Conservation (phyloP, 305 asterid genomes). For the Andrographis paniculata region DNA sequence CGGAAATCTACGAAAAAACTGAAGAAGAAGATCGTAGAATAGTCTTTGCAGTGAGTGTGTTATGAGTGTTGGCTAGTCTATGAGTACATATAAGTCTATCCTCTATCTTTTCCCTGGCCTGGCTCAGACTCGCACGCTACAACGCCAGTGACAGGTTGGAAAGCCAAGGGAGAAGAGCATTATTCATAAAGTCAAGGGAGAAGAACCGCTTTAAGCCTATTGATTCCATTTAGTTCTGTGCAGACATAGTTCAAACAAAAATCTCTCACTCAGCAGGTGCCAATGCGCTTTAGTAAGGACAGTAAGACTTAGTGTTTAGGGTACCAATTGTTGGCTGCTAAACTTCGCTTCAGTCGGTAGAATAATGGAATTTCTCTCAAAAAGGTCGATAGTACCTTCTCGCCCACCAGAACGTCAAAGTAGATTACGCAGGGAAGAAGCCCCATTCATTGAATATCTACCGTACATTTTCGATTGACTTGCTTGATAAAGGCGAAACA, state of each 20-base stretch:
- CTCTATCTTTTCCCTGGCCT: conserved; percentile 14
- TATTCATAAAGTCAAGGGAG: too few relatives aligned
- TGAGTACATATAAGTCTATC: conserved; percentile 15
- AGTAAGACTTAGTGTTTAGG: neutral
- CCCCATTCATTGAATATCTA: neutral
- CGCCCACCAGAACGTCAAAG: neutral
- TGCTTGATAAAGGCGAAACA: neutral
- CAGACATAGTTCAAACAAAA: neutral
- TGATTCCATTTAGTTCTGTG: neutral
- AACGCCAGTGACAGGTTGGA: neutral
- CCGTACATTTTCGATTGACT: neutral
- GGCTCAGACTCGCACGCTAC: neutral
- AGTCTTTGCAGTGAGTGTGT: too few relatives aligned
- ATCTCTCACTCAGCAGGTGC: neutral
- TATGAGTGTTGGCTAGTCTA: conserved; percentile 7
- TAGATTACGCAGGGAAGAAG: neutral
- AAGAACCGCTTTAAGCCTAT: neutral
- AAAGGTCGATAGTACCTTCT: neutral
- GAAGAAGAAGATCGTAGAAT: too few relatives aligned
- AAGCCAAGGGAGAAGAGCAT: neutral
- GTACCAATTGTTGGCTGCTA: neutral
- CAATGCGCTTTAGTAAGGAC: neutral
- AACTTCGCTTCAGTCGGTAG: neutral
- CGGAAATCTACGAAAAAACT: too few relatives aligned
- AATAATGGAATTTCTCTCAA: neutral